Evolutionary conservation across 2,329 filamentous ascomycete species (phyloP).

Genomic region (Sclerotinia trifoliorum): DNA sequence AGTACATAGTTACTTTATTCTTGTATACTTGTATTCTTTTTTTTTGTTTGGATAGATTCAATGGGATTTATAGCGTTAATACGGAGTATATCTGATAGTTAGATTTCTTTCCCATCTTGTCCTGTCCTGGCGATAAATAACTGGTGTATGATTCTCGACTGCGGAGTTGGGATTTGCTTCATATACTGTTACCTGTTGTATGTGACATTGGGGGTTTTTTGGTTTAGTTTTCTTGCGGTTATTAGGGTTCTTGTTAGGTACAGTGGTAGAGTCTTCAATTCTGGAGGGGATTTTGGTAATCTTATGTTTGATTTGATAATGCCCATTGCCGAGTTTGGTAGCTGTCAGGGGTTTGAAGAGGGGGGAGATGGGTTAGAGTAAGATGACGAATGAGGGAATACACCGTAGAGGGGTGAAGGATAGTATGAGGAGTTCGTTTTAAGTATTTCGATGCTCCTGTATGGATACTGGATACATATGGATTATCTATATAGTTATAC

Average conservation of each 20-base stretch:
- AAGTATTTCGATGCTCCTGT: background rate
- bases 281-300: background rate
- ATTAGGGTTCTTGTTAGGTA: no score
- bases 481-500: background rate
- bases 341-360: background rate
- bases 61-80: no score
- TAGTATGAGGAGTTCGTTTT: background rate
- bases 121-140: no score
- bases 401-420: no score
- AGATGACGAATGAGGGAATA: background rate
- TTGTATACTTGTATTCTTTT: background rate
- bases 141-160: background rate
- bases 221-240: background rate
- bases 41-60: no score
- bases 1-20: background rate
- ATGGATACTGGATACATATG: no score
- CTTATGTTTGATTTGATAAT: background rate
- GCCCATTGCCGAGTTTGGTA: no score
- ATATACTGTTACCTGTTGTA: background rate
- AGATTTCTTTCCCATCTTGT: background rate
- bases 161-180: background rate
- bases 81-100: background rate
- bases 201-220: background rate
- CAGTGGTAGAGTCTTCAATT: background rate
- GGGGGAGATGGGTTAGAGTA: background rate